phyloP scores from a whole-genome alignment of 345 rosid species.

The Carallia pectinifolia region DNA sequence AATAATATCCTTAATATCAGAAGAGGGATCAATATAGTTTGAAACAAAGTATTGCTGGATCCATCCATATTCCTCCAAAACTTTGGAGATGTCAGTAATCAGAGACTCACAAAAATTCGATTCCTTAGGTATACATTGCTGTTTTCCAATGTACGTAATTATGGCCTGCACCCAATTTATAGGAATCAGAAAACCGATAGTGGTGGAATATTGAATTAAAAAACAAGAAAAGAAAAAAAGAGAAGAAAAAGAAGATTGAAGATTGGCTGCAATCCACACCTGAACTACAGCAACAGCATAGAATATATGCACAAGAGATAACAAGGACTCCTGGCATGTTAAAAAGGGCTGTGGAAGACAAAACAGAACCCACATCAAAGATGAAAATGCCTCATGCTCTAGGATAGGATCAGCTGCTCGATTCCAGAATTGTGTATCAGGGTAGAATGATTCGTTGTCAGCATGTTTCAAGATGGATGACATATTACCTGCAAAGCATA shows the following conservation, averaged over 20 bases:
- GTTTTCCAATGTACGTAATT: conserved; percentile 46
- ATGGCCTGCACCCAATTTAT: conserved; percentile 59
- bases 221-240: neutral
- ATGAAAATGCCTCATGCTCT: conserved; percentile 87
- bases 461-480: conserved; percentile 41
- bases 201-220: neutral
- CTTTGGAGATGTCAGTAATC: conserved; percentile 49
- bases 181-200: conserved; percentile 24
- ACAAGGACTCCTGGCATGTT: conserved; percentile 66
- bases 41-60: conserved; percentile 50
- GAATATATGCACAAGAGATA: conserved; percentile 83
- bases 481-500: conserved; percentile 46
- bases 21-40: conserved; percentile 42
- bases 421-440: conserved; percentile 64
- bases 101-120: conserved; percentile 40
- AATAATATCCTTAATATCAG: conserved; percentile 49
- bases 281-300: conserved; percentile 67
- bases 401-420: conserved; percentile 82
- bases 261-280: conserved; percentile 44
- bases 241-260: conserved; percentile 12
- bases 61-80: conserved; percentile 48
- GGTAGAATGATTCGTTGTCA: conserved; percentile 40
- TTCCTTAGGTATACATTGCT: conserved; percentile 29
- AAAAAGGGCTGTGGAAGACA: conserved; percentile 89
- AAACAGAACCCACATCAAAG: conserved; percentile 91